Base-by-base conservation (phyloP, 106 monocot genomes). In the Platanthera zijinensis region DNA sequence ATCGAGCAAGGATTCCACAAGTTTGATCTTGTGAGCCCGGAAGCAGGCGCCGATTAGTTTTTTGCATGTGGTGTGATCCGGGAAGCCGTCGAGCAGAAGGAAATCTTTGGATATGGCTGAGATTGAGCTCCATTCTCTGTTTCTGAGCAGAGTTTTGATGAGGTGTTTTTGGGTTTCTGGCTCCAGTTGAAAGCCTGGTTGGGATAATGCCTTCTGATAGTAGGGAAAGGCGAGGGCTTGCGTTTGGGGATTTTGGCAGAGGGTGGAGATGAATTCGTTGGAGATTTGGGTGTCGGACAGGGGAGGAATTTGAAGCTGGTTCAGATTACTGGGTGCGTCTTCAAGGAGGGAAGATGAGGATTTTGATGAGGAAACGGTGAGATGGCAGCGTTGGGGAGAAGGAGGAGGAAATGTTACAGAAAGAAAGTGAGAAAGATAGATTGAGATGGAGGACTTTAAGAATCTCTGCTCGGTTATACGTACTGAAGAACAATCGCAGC, bases 71-170 rank as follows among this genome's bases (percentile, higher is more conserved):
- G 63, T 39, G 5, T 49, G 22, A 51, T 85, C 86, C 2, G 90
- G 92, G 75, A 87, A 76, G 49, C 85, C 82, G 73, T 76, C 73
- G 50, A 84, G 78, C 52, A 56, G 49, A 39, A 67, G 46, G 70
- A 90, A 79, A 67, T 89, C 89, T 56, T 90, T 83, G 0, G 77
- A 70, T 45, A 96, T 72, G 48, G 77, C 25, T 7, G 86, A 75
- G 51, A 92, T 80, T 6, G 82, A 87, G 76, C 53, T 74, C 92
- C 95, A 96, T 63, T 85, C 80, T 52, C 83, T 82, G 32, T 74
- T 76, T 53, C 75, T 89, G 64, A 87, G 77, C 17, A 92, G 61
- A 46, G 39, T 50, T 53, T 12, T 54, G 2, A 81, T 51, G 52
- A 96, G 11, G 7, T 72, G 51, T 13, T 71, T 81, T 39, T 89